Conservation (phyloP, 768 basidiomycete species). For the Phanerochaete sordida region DNA sequence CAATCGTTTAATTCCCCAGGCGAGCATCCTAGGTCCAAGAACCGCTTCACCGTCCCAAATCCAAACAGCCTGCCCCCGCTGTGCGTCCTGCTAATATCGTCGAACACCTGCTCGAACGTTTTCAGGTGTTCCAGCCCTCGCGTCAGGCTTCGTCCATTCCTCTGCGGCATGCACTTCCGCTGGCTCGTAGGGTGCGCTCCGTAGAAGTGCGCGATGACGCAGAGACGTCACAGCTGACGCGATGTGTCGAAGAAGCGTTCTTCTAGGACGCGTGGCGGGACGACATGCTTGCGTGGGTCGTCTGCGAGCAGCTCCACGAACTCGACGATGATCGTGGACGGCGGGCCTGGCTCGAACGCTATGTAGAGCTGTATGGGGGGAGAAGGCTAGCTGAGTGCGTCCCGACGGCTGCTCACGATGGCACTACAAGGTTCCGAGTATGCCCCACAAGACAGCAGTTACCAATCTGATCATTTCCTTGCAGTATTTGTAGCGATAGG, state of each 20-base stretch:
- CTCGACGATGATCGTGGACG: too few species aligned
- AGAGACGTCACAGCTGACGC: not conserved
- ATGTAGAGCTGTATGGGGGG: too few species aligned
- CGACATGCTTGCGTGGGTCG: too few species aligned
- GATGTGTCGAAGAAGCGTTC: not conserved
- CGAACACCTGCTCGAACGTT: not conserved
- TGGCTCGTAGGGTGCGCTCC: not conserved
- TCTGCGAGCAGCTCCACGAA: too few species aligned
- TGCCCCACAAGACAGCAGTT: too few species aligned
- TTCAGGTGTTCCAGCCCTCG: not conserved
- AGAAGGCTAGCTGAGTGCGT: too few species aligned
- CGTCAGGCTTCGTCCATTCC: not conserved
- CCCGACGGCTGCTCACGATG: too few species aligned
- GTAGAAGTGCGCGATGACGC: not conserved
- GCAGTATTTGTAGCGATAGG: too few species aligned
- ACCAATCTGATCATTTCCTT: too few species aligned
- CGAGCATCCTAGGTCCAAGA: conserved; percentile 16
- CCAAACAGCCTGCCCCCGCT: not conserved
- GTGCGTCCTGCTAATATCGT: not conserved
- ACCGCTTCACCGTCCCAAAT: not conserved
- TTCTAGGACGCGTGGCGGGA: not conserved
- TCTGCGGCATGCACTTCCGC: not conserved
- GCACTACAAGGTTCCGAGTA: too few species aligned
- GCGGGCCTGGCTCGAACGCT: too few species aligned
- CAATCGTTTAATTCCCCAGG: conserved; percentile 14